Base-by-base conservation (phyloP, 2,329 filamentous ascomycete genomes). In the Ceratocystis alfenasii region DNA sequence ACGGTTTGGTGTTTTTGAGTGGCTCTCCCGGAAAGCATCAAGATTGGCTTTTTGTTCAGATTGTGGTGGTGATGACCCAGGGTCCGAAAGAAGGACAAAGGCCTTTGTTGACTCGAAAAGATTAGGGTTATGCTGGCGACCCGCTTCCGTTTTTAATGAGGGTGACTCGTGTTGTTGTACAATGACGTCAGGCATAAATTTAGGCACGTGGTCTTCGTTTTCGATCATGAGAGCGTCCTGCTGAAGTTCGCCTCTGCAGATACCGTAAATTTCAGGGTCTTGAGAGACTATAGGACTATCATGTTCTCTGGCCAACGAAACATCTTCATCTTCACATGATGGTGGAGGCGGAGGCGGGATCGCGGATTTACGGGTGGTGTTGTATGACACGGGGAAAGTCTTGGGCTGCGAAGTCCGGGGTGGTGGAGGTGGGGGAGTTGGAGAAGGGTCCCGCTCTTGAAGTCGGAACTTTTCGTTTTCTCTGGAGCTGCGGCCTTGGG, bases 341-440 rank as follows among this genome's bases (percentile, higher is more conserved):
- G 66, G 66, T 45, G 63, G 60, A 10, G 66, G 66, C 2, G 66
- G 66, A 17, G 66, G 66, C 8, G 66, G 66, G 22, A 66, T 64
- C 2, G 66, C 61, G 5, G 66, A 65, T 33, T 68, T 68, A 1
- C 66, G 59, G 15, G 63, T 45, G 17, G 63, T 68, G 20, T 68
- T 68, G 44, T 68, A 68, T 10, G 66, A 68, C 15, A 68, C 66
- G 10, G 66, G 63, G 44, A 65, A 68, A 8, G 66, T 60, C 28
- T 66, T 68, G 10, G 60, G 64, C 44, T 45, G 61, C 10, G 60
- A 55, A 41, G 48, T 57, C n/a, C 50, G 53, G n/a, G 36, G 50
- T 25, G 45, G 62, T 8, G 33, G 48, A 28, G 57, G 22, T n/a
- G 61, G 61, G 8, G 57, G 63, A 15, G 61, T 48, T 28, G 57